These are phyloP conservation scores for Urtica urens DNA, from an alignment of 306 rosid genomes.

Conservation along the genomic window DNA sequence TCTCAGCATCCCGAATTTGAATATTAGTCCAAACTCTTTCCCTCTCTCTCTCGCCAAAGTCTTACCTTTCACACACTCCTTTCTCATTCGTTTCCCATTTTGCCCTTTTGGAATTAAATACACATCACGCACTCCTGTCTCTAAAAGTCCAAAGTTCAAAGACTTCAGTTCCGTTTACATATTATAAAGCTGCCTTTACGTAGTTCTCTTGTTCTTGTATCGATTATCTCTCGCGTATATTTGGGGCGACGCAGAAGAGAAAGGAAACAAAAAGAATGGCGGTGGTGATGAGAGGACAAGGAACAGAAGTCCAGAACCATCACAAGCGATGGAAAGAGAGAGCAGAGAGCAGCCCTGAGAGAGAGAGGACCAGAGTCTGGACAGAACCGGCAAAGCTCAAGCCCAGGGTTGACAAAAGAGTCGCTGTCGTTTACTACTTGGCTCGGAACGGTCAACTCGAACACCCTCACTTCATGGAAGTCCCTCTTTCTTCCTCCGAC, in stretches of 20 bases:
- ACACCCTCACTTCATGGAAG: constrained; percentile 98
- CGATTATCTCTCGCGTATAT: not conserved
- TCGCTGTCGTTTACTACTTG: constrained; percentile 82
- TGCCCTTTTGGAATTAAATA: not conserved
- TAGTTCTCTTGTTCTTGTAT: not conserved
- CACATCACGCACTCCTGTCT: constrained; percentile 5
- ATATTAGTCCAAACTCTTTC: constrained; percentile 13
- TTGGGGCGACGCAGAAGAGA: no score
- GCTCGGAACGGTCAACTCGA: constrained; percentile 84
- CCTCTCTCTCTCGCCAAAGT: not conserved
- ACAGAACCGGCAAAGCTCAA: constrained; percentile 49
- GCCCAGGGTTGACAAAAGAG: constrained; percentile 27
- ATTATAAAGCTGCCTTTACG: constrained; percentile 7
- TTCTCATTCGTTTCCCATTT: constrained; percentile 4
- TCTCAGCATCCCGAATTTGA: constrained; percentile 66
- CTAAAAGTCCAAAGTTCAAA: constrained; percentile 4
- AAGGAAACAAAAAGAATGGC: constrained; percentile 40
- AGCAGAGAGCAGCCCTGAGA: constrained; percentile 54
- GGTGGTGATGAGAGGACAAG: constrained; percentile 32
- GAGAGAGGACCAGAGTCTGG: constrained; percentile 74
- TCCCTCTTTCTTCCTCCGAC: constrained; percentile 71
- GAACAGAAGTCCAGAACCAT: constrained; percentile 47
- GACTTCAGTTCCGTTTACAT: constrained; percentile 10
- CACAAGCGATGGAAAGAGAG: constrained; percentile 44
- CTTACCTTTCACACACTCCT: not conserved